These are phyloP conservation scores for Nematocida ausubeli DNA, from an alignment of 371 early-diverging fungal genomes.

Conservation along the genomic window DNA sequence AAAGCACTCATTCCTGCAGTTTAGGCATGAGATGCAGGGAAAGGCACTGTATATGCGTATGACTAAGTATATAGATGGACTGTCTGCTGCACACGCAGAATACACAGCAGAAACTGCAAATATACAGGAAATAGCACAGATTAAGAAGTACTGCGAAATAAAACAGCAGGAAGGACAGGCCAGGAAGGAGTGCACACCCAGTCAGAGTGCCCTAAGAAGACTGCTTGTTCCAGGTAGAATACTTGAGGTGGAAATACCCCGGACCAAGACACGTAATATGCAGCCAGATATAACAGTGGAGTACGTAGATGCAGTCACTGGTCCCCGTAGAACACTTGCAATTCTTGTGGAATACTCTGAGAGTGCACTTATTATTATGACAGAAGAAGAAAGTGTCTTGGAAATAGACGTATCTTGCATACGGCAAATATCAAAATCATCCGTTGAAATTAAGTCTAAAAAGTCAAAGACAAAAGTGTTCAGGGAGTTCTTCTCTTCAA, in stretches of 20 bases:
- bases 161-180: not conserved
- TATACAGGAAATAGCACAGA: not conserved
- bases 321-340: not conserved
- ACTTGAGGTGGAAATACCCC: not conserved
- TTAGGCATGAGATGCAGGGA: slow-evolving; percentile 73
- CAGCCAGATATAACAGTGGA: not conserved
- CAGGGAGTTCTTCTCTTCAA: slow-evolving; percentile 10
- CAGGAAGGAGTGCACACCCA: not conserved
- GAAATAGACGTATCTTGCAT: not conserved
- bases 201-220: not conserved
- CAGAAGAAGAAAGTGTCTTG: not conserved
- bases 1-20: slow-evolving; percentile 86
- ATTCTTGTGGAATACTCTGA: not conserved
- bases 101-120: not conserved
- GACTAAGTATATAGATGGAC: not conserved
- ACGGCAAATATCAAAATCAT: not conserved
- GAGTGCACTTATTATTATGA: not conserved
- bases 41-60: not conserved
- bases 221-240: slow-evolving; percentile 17
- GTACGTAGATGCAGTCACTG: slow-evolving; percentile 1
- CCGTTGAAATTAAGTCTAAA: not conserved
- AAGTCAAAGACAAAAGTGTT: not conserved
- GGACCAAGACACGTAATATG: not conserved
- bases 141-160: slow-evolving; percentile 10
- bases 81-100: not conserved